Evolutionary conservation across 495 filamentous ascomycete genomes (phyloP).

Genomic region (Platismatia glauca): DNA sequence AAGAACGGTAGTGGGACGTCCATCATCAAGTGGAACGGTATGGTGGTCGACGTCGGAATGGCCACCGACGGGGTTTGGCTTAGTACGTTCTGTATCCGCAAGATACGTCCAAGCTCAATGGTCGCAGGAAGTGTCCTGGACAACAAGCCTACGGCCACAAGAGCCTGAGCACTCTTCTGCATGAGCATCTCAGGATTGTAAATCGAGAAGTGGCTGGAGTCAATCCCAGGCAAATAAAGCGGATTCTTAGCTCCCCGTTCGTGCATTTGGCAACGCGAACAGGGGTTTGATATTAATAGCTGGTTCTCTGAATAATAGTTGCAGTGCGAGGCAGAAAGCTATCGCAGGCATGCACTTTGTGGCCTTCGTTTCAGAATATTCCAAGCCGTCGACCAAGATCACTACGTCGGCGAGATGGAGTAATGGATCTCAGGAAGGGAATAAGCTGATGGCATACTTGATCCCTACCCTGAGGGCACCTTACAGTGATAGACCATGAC

Average conservation of each 20-base stretch:
- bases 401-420: neutral
- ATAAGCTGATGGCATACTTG: neutral
- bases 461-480: too few relatives aligned
- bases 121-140: neutral
- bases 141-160: neutral
- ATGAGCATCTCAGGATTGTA: neutral
- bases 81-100: neutral
- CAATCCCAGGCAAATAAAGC: too few relatives aligned
- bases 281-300: neutral
- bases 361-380: neutral
- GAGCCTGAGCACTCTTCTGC: neutral
- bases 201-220: too few relatives aligned
- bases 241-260: too few relatives aligned
- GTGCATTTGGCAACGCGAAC: neutral
- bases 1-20: neutral
- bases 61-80: neutral
- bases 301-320: neutral
- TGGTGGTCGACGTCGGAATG: neutral
- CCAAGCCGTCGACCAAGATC: neutral
- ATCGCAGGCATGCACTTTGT: neutral
- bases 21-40: neutral
- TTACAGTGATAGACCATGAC: neutral
- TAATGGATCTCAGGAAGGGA: neutral
- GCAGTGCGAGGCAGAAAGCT: neutral
- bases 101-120: neutral